Evolutionary conservation across 1,284 basidiomycete genomes (phyloP), one percentile per base, ranked within the genome.

Genomic region (Meira miltonrushii): DNA sequence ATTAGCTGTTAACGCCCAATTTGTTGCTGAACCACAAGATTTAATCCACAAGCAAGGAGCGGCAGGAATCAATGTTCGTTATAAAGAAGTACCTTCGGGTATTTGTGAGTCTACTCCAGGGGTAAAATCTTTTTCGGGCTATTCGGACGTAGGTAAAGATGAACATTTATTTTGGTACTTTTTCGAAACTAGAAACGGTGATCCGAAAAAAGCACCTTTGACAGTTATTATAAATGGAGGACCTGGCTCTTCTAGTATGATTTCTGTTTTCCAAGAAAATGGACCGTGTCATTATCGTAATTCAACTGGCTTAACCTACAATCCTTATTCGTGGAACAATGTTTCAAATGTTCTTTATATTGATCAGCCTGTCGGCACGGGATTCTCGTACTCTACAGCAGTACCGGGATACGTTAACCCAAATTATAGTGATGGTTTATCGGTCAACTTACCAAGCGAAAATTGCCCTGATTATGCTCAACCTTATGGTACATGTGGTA

Each of bases 41-140:
- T 57, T 70, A 37, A 57, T 60, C 39, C 59, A 44, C 1, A 40
- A 51, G 23, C 48, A 39, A 1, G 66, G 70, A 11, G 49, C 62
- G 43, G 62, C 61, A 10, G 59, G 58, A 28, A 64, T 68, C 28
- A 64, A 62, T 9, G 62, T 72, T 17, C 62, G 66, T 11, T 72
- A 60, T 61, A 70, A 70, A 48, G 46, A 48, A 48, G 46, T 48
- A 25, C 64, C 68, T 65, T 87, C 85, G 5, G 86, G 87, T 0
- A 82, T 88, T 5, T 89, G 87, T 69, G 87, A 89, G 77, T 87
- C 84, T 5, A 86, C 86, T 0, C 83, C 85, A 0, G 84, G 83
- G 0, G 86, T 88, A 9, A 80, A 82, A 46, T 86, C 87, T 72
- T 82, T 85, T 62, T 87, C 86, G 0, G 71, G 68, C 19, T 72